Base-by-base conservation (phyloP, 2,329 filamentous ascomycete genomes). In the Xylaria sp. region DNA sequence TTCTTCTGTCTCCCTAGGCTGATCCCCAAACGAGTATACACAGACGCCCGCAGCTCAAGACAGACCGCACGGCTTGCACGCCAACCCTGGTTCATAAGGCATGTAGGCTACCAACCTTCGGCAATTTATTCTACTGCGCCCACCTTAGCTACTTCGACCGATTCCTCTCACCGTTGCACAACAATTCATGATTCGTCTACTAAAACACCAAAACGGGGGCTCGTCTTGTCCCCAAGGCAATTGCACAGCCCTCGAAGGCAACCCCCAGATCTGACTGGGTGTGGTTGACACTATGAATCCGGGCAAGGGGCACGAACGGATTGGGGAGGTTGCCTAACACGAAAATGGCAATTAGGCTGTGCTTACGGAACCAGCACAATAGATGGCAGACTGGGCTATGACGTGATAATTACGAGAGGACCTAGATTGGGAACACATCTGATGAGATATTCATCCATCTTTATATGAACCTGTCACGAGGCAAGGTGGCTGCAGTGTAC, bases 41-140 rank as follows among this genome's bases (percentile, higher is more conserved):
- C 23, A 18, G 23, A 39, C 51, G 8, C 23, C 23, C 37, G 23
- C 23, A 39, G 37, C 46, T 58, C 23, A 23, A 46, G 34, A 15
- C 34, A 48, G 44, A 32, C 15, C 15, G 4, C 15, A 23, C 25
- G 39, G 23, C 23, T 44, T 32, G 56, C 39, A 28, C 28, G 28
- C 28, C 28, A 28, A 28, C 28, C 28, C 28, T 28, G 28, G 5
- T 28, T 28, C 28, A 28, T 28, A 28, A 6, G 28, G 28, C 28
- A 28, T 4, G 2, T 4, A 46, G 20, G 55, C 34, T 32, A 32
- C 15, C 18, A 32, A 44, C 23, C 20, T 46, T 58, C 39, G 23
- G 15, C 39, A 32, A n/a, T 58, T 39, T 32, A 1, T 8, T 25
- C 13, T 20, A 48, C 60, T 63, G 39, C 51, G 60, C 60, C 60